Percentiles rank a stretch among this genome's conserved stretches.
These are phyloP conservation scores for Hypericum androsaemum DNA, from an alignment of 345 rosid genomes.

Conservation along the genomic window DNA sequence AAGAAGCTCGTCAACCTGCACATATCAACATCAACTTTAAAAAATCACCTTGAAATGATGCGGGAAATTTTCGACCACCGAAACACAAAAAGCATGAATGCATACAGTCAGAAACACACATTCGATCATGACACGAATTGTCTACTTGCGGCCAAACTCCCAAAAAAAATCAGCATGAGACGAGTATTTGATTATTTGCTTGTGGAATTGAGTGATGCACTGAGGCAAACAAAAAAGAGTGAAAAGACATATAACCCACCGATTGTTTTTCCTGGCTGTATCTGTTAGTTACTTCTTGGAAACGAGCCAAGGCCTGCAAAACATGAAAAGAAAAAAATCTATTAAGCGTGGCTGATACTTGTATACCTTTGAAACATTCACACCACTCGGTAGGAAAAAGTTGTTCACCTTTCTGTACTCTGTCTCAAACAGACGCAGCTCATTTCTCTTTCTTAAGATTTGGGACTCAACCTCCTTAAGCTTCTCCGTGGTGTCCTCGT, in stretches of 20 bases:
- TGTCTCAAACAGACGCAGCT: slow-evolving; percentile 86
- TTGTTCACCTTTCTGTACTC: slow-evolving; percentile 77
- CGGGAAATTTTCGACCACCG: no score
- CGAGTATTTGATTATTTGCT: background rate
- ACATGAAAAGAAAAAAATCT: slow-evolving; percentile 5
- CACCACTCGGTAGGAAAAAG: slow-evolving; percentile 6
- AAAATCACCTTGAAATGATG: no score
- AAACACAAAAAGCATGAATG: no score
- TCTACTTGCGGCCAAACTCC: no score
- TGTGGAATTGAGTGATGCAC: no score
- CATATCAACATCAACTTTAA: slow-evolving; percentile 11
- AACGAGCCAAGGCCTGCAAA: slow-evolving; percentile 83
- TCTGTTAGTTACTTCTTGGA: slow-evolving; percentile 92
- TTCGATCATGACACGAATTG: no score
- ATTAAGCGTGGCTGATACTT: slow-evolving; percentile 1
- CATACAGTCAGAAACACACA: no score
- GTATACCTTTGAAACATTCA: background rate
- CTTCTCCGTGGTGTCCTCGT: slow-evolving; percentile 65
- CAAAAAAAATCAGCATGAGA: no score
- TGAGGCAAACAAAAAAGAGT: background rate
- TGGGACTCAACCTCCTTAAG: slow-evolving; percentile 85
- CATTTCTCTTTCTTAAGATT: slow-evolving; percentile 81
- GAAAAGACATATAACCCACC: slow-evolving; percentile 33
- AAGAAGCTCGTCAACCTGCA: slow-evolving; percentile 82
- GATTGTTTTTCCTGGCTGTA: slow-evolving; percentile 86